Conservation (phyloP, 805 yeast species). For the Saccharomyces kudriavzevii region DNA sequence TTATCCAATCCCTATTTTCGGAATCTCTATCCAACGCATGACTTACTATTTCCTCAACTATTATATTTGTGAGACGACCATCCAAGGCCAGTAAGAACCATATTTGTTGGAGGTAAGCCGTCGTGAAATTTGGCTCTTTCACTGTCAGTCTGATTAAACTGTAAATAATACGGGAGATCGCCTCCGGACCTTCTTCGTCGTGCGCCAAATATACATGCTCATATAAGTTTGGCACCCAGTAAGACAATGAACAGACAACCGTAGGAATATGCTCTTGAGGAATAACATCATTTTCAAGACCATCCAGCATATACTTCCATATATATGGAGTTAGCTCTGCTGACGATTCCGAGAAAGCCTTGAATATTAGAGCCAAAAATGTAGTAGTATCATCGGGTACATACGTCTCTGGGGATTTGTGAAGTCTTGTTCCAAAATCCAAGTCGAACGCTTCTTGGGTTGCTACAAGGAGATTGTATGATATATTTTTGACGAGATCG, state of each 20-base stretch:
- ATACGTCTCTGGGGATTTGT: slow-evolving; percentile 46
- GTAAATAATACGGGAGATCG: slow-evolving; percentile 50
- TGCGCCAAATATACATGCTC: slow-evolving; percentile 43
- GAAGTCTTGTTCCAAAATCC: slow-evolving; percentile 47
- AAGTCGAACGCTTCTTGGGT: slow-evolving; percentile 48
- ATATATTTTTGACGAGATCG: slow-evolving; percentile 50
- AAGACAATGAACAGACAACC: slow-evolving; percentile 34
- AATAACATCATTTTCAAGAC: slow-evolving; percentile 15
- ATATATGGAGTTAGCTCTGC: slow-evolving; percentile 57
- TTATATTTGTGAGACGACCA: slow-evolving; percentile 43
- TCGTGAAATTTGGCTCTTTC: slow-evolving; percentile 36
- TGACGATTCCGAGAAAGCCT: slow-evolving; percentile 41
- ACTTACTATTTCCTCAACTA: slow-evolving; percentile 64
- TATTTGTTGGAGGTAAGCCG: slow-evolving; percentile 48
- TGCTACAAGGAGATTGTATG: slow-evolving; percentile 53
- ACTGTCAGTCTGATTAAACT: slow-evolving; percentile 52
- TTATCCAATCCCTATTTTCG: slow-evolving; percentile 58
- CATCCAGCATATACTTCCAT: slow-evolving; percentile 19
- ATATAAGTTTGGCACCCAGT: slow-evolving; percentile 66
- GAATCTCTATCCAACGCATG: slow-evolving; percentile 66
- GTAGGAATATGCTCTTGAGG: slow-evolving; percentile 10
- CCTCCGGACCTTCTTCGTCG: slow-evolving; percentile 48
- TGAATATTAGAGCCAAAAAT: slow-evolving; percentile 50
- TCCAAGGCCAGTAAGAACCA: slow-evolving; percentile 65
- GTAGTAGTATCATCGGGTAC: slow-evolving; percentile 60